Evolutionary conservation across 129 eudicot species (phyloP), one percentile per base, ranked within the genome.

Genomic region (Flaveria robusta): DNA sequence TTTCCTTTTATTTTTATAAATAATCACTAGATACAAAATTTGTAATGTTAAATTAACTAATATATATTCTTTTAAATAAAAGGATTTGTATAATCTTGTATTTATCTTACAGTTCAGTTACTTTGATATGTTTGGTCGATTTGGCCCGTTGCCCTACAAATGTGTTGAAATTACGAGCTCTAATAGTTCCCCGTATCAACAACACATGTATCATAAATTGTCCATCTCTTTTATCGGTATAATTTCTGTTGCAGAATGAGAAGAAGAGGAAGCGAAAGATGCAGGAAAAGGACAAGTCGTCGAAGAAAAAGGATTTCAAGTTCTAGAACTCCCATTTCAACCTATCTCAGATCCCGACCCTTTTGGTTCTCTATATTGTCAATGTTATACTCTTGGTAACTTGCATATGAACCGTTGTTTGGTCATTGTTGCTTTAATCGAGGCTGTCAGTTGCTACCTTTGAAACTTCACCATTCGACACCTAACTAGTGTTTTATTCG

Each of bases 251-350:
- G 80, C 87, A 91, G 97, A 91, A 88, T 74, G 96, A 82, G 81
- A 88, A 85, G 80, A 91, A 91, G 81, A 87, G 97, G 92, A 91
- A 91, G 71, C 77, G 96, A 24, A 88, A 91, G 86, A 88, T 84
- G 93, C 96, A 91, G 51, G 97, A 91, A 9, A 91, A 91, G 66
- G 93, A 88, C 37, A 86, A 80, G 79, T 88, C 88, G 73, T 91
- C 97, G 1, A 91, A 91, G 97, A 91, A 91, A 45, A 91, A 91
- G 75, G 97, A 91, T 79, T 91, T 91, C 90, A 91, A 91, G 83
- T 91, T 91, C 76, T 91, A 86, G 83, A 43, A 12, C 4, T 31
- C 2, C 9, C 14, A 7, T 22, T 11, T 31, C 15, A 29, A 56
- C 26, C 3, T 56, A 10, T 4, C 12, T 55, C 63, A 55, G 27